Percentiles rank a stretch among this genome's conserved stretches.
phyloP scores from a whole-genome alignment of 106 monocot genomes.

The Apostasia ramifera region DNA sequence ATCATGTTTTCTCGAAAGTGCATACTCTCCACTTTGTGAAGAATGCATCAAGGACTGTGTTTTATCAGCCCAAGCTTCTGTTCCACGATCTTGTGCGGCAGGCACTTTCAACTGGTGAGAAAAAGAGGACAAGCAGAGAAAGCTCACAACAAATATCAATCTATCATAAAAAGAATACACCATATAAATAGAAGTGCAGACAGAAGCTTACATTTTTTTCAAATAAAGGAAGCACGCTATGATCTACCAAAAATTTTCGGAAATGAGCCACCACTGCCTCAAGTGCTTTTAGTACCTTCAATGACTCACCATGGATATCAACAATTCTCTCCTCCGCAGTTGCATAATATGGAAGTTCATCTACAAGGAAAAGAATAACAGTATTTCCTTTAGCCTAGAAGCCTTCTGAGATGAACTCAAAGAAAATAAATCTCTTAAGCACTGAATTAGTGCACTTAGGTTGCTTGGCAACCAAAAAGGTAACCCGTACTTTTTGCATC shows the following conservation, averaged over 20 bases:
- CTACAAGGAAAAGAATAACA: constrained; percentile 17
- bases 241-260: constrained; percentile 90
- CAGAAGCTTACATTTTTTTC: constrained; percentile 64
- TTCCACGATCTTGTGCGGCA: constrained; percentile 37
- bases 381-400: too few relatives aligned
- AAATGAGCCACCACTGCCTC: constrained; percentile 64
- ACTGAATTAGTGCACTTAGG: not conserved
- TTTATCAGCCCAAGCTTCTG: constrained; percentile 43
- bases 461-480: not conserved
- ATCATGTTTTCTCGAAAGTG: constrained; percentile 45
- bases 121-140: not conserved
- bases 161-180: not conserved
- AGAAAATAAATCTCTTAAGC: too few relatives aligned
- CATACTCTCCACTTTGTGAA: constrained; percentile 43
- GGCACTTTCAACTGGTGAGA: constrained; percentile 19
- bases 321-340: constrained; percentile 63
- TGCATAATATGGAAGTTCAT: constrained; percentile 66
- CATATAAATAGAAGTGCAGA: not conserved
- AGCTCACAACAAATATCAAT: not conserved
- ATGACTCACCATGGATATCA: constrained; percentile 81
- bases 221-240: constrained; percentile 74
- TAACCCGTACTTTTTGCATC: too few relatives aligned
- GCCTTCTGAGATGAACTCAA: too few relatives aligned
- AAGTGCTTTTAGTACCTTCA: constrained; percentile 74
- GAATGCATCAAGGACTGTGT: constrained; percentile 21